These are phyloP conservation scores for Alloascoidea hylecoeti DNA, from an alignment of 805 yeast species.

Conservation along the genomic window DNA sequence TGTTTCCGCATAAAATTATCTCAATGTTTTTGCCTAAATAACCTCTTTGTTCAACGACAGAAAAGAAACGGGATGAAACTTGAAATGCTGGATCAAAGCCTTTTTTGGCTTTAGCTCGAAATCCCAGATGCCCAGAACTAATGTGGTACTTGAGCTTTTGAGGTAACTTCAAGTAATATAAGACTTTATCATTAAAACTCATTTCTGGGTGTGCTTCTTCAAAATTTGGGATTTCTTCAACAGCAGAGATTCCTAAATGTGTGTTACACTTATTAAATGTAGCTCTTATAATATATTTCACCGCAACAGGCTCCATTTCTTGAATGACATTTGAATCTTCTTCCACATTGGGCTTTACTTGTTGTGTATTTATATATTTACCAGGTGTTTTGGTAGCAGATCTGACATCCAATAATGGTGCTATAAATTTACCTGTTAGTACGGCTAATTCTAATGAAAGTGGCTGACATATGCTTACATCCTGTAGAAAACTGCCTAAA, in stretches of 20 bases:
- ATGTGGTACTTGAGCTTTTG: conserved; percentile 57
- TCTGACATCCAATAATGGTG: too few species aligned
- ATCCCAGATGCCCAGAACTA: conserved; percentile 80
- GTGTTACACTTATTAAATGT: conserved; percentile 75
- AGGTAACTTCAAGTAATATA: conserved; percentile 67
- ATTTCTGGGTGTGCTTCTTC: conserved; percentile 38
- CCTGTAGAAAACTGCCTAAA: too few species aligned
- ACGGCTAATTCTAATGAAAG: too few species aligned
- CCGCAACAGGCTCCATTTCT: too few species aligned
- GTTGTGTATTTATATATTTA: too few species aligned
- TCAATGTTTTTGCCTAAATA: conserved; percentile 53
- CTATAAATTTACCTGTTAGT: too few species aligned
- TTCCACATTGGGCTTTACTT: too few species aligned
- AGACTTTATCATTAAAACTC: conserved; percentile 53
- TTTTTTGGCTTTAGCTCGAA: conserved; percentile 78
- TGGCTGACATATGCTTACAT: too few species aligned
- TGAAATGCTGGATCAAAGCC: conserved; percentile 92
- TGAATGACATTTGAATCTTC: too few species aligned
- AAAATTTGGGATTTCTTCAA: conserved; percentile 48
- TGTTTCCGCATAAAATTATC: conserved; percentile 66
- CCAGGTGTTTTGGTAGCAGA: too few species aligned
- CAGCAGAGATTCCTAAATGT: conserved; percentile 59
- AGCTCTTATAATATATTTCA: conserved; percentile 65
- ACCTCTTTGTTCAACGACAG: conserved; percentile 49
- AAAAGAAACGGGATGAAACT: conserved; percentile 60